Percentiles rank a stretch among this genome's conserved stretches.
Evolutionary conservation across 2,329 filamentous ascomycete genomes (phyloP).

Genomic region (Ciborinia camelliae): DNA sequence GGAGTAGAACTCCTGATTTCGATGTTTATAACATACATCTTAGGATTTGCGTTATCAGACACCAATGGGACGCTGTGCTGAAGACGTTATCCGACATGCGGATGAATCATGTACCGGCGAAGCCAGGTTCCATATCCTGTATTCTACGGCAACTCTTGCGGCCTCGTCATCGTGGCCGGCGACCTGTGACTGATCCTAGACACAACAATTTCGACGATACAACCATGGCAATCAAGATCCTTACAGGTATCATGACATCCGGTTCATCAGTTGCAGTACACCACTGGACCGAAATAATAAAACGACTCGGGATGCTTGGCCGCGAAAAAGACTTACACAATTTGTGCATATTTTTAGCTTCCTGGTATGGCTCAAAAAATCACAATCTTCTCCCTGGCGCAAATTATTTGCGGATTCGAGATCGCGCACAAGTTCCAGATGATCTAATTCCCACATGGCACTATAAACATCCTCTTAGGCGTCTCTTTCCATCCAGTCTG

Average conservation of each 20-base stretch:
- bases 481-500: slow-evolving; percentile 43
- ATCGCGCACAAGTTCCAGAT: slow-evolving; percentile 20
- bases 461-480: slow-evolving; percentile 37
- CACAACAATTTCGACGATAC: slow-evolving; percentile 35
- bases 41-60: slow-evolving; percentile 39
- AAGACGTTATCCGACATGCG: slow-evolving; percentile 48
- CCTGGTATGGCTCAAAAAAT: slow-evolving; percentile 38
- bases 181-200: slow-evolving; percentile 22
- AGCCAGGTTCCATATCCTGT: slow-evolving; percentile 43
- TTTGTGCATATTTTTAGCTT: slow-evolving; percentile 49
- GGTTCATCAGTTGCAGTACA: slow-evolving; percentile 43
- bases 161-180: slow-evolving; percentile 35
- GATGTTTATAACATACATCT: slow-evolving; percentile 48
- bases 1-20: slow-evolving; percentile 38
- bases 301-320: slow-evolving; percentile 55
- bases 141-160: slow-evolving; percentile 43
- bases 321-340: slow-evolving; percentile 50
- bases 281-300: slow-evolving; percentile 56
- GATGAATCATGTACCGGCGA: slow-evolving; percentile 42
- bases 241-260: slow-evolving; percentile 46
- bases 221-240: slow-evolving; percentile 43
- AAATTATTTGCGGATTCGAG: slow-evolving; percentile 16
- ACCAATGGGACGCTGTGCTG: slow-evolving; percentile 36
- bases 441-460: slow-evolving; percentile 26
- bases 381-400: not conserved